Percentiles rank a stretch among this genome's conserved stretches.
Conservation (phyloP, 129 eudicot genomes). For the sunflower (Helianthus annuus) region HanXRQr2.0-SUNRISE NC_035445.2:159735821-159736320, state of each 20-base stretch:
- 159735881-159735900: not conserved
- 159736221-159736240: too few relatives aligned
- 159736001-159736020: not conserved
- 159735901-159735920: not conserved
- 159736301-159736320: too few relatives aligned
- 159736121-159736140: too few relatives aligned
- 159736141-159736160: too few relatives aligned
- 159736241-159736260: too few relatives aligned
- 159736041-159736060: not conserved
- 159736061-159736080: not conserved
- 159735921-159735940: not conserved
- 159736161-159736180: too few relatives aligned
- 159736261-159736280: too few relatives aligned
- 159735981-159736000: not conserved
- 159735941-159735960: slow-evolving; percentile 2
- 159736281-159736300: too few relatives aligned
- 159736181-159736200: too few relatives aligned
- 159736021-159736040: not conserved
- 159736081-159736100: not conserved
- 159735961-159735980: slow-evolving; percentile 1
- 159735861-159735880: not conserved
- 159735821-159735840: not conserved
- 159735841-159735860: not conserved
- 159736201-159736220: too few relatives aligned
- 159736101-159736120: not conserved